A percentile compares a stretch with the other conserved stretches of the same genome.
Evolutionary conservation across 805 yeast genomes (phyloP).

Genomic region (Kazachstania martiniae): DNA sequence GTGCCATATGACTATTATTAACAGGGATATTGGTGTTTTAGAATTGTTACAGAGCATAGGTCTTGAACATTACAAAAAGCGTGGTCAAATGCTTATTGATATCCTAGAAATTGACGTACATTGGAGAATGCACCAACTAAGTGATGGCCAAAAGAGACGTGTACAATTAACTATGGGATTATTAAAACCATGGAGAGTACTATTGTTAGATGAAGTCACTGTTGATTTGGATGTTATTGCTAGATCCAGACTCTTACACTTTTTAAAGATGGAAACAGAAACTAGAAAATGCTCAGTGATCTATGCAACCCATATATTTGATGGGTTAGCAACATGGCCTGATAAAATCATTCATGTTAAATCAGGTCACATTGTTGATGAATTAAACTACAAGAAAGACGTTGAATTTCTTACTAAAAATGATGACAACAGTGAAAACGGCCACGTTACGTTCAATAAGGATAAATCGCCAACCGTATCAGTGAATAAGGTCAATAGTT

Average conservation of each 20-base stretch:
- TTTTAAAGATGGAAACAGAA: slow-evolving; percentile 63
- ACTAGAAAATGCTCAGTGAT: slow-evolving; percentile 64
- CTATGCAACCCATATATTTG: slow-evolving; percentile 94
- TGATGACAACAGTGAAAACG: slow-evolving; percentile 10
- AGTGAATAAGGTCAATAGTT: slow-evolving; percentile 32
- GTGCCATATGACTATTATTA: slow-evolving; percentile 86
- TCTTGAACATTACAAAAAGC: slow-evolving; percentile 57
- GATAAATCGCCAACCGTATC: slow-evolving; percentile 5
- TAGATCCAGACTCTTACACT: slow-evolving; percentile 59
- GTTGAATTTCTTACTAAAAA: slow-evolving; percentile 22
- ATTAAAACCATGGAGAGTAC: slow-evolving; percentile 77
- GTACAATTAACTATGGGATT: slow-evolving; percentile 93
- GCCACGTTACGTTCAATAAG: slow-evolving; percentile 10
- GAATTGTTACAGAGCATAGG: slow-evolving; percentile 75
- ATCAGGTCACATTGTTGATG: slow-evolving; percentile 44
- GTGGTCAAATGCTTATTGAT: slow-evolving; percentile 66
- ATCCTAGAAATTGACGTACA: slow-evolving; percentile 74
- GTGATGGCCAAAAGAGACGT: slow-evolving; percentile 92
- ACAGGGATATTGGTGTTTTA: slow-evolving; percentile 83
- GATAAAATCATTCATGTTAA: slow-evolving; percentile 69
- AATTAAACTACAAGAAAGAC: slow-evolving; percentile 26
- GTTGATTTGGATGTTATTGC: slow-evolving; percentile 93
- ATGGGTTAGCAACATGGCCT: slow-evolving; percentile 89
- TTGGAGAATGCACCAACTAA: slow-evolving; percentile 88
- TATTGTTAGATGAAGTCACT: slow-evolving; percentile 91